Evolutionary conservation across 164 flowering plant genomes (phyloP), one percentile per base, ranked within the genome.

Genomic region (Euptelea pleiosperma): DNA sequence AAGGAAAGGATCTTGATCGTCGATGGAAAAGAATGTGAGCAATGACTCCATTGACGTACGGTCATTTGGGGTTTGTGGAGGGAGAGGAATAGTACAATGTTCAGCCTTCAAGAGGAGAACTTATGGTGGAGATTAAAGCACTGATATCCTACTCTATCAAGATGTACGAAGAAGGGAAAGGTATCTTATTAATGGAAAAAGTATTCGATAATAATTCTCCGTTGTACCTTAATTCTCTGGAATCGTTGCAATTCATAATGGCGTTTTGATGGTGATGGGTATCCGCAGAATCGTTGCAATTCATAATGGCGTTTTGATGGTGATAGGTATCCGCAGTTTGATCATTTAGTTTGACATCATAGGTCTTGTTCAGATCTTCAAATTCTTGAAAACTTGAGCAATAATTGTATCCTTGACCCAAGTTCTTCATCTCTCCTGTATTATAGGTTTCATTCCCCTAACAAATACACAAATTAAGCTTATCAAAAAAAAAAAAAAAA

Each of bases 321-420:
- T 19, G 26, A 52, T 33, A 18, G 41, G 41, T 0, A 33, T 52
- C n/a, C 6, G 35, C 14, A 2, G 18, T 6, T 8, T 19, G 40
- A 34, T 18, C 24, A 21, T 19, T 10, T 8, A 18, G 19, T 28
- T 49, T 49, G 34, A 49, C 8, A 49, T 49, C 52, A 15, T 3
- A 28, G 18, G 57, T 42, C 25, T 52, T 52, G n/a, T 19, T 9
- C n/a, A n/a, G n/a, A 52, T 52, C 57, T 21, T 52, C 28, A 35
- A 2, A 11, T 21, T 52, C 57, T 30, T 16, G 24, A 35, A 21
- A 22, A 34, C 30, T 8, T 2, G 57, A 29, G 40, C 3, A 21
- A 0, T 19, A 35, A 52, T 9, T 19, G 40, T 3, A 34, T 6
- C 4, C 25, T 12, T 9, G 16, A 35, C 34, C 28, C 4, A 33